Evolutionary conservation across 331 rosid genomes (phyloP).

Genomic region (Arachis monticola): DNA sequence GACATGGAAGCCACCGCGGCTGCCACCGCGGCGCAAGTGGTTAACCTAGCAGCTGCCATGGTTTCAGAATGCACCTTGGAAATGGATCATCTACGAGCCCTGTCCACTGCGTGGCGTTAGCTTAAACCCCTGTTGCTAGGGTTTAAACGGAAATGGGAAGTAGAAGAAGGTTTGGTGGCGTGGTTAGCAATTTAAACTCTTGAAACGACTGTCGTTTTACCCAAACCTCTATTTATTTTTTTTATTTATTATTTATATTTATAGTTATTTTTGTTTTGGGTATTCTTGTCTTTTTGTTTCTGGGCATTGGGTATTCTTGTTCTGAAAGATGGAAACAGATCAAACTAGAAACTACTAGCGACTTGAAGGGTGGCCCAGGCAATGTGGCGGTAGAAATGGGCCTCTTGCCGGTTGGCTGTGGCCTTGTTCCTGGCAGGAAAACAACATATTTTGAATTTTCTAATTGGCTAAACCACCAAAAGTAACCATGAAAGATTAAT

Average conservation of each 20-base stretch:
- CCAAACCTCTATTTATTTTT: too few species aligned
- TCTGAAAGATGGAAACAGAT: background rate
- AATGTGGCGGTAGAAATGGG: background rate
- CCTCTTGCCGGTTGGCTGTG: constrained; percentile 29
- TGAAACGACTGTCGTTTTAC: constrained; percentile 34
- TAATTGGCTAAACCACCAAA: too few species aligned
- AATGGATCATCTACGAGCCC: constrained; percentile 3
- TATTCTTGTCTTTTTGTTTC: too few species aligned
- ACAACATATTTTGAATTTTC: too few species aligned
- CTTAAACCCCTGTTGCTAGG: constrained; percentile 49
- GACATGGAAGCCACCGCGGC: constrained; percentile 71
- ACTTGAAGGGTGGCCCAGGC: background rate
- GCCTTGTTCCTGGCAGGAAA: too few species aligned
- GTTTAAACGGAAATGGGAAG: constrained; percentile 41
- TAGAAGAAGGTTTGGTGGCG: constrained; percentile 4
- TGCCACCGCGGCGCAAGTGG: constrained; percentile 64
- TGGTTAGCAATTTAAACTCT: constrained; percentile 40
- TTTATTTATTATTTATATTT: too few species aligned
- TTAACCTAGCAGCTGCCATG: constrained; percentile 71
- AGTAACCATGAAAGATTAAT: too few species aligned
- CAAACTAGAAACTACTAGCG: constrained; percentile 14
- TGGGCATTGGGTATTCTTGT: too few species aligned
- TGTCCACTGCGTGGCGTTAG: constrained; percentile 35
- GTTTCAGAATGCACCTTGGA: constrained; percentile 36
- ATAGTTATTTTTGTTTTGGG: too few species aligned